Percentiles rank a stretch among this genome's conserved stretches.
Evolutionary conservation across 78 protist species (phyloP).

Genomic region (Pelomyxa schiedti): DNA sequence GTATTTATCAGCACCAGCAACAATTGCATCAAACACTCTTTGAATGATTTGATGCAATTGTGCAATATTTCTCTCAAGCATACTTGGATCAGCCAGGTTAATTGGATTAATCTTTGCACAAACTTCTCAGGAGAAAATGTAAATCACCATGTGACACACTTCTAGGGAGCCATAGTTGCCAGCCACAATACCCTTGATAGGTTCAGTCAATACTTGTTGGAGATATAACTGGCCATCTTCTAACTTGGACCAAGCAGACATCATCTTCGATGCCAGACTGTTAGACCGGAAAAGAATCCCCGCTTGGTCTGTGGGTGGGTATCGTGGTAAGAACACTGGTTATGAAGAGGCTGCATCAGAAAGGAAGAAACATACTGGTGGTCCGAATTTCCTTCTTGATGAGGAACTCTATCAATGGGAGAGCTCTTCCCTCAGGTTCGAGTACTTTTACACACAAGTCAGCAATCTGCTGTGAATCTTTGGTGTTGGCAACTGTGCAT

Average conservation of each 20-base stretch:
- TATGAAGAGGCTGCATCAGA: too few relatives aligned
- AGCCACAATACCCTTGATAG: too few relatives aligned
- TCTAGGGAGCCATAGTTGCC: neutral
- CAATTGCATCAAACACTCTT: neutral
- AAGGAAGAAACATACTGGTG: too few relatives aligned
- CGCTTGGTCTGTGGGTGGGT: neutral
- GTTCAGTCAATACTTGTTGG: neutral
- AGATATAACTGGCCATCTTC: neutral
- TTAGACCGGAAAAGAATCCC: neutral
- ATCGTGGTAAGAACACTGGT: too few relatives aligned
- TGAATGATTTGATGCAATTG: neutral
- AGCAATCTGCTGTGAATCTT: neutral
- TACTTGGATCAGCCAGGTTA: neutral
- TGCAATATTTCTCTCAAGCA: neutral
- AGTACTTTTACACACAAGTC: neutral
- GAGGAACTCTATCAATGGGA: neutral
- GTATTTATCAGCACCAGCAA: neutral
- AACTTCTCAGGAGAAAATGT: neutral
- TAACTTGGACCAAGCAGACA: neutral
- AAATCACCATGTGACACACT: neutral
- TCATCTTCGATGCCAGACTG: neutral
- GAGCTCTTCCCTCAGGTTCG: neutral
- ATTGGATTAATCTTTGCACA: neutral
- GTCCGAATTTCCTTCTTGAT: neutral
- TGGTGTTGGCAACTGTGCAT: too few relatives aligned